A percentile compares a stretch with the other conserved stretches of the same genome.
Conservation (phyloP, 1,139 yeast species). For the Sugiyamaella pinicola region DNA sequence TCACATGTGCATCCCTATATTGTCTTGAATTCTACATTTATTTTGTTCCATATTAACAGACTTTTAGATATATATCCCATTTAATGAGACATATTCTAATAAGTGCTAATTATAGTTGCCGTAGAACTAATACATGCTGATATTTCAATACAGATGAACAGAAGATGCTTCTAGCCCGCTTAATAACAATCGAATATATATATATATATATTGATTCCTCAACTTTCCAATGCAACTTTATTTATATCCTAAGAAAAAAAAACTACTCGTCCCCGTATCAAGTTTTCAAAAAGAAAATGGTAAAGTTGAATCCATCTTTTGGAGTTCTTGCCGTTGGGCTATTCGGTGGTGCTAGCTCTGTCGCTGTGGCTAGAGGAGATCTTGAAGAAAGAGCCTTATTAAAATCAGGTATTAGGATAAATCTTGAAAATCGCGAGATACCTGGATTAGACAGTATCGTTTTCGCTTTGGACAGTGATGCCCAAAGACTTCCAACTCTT, state of each 20-base stretch:
- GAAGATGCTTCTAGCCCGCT: neutral
- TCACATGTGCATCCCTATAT: neutral
- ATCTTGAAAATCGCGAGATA: constrained; percentile 1
- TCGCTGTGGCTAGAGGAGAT: constrained; percentile 6
- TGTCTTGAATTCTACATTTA: neutral
- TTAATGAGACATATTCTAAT: neutral
- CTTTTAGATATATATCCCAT: neutral
- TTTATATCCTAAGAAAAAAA: neutral
- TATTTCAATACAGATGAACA: neutral
- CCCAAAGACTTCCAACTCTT: constrained; percentile 3
- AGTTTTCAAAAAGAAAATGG: neutral
- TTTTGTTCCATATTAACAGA: neutral
- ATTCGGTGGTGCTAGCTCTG: neutral
- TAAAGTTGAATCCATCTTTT: constrained; percentile 8
- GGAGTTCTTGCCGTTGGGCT: constrained; percentile 4
- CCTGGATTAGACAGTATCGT: constrained; percentile 10
- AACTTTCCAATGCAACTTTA: neutral
- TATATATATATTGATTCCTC: constrained; percentile 2
- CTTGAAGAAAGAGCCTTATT: constrained; percentile 9
- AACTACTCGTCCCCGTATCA: neutral
- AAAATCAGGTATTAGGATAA: constrained; percentile 7
- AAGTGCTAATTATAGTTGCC: constrained; percentile 4
- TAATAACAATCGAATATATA: neutral
- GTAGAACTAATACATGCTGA: constrained; percentile 7
- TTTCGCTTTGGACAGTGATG: constrained; percentile 13